Evolutionary conservation across 306 rosid genomes (phyloP).

Genomic region (Lupinus albus): DNA sequence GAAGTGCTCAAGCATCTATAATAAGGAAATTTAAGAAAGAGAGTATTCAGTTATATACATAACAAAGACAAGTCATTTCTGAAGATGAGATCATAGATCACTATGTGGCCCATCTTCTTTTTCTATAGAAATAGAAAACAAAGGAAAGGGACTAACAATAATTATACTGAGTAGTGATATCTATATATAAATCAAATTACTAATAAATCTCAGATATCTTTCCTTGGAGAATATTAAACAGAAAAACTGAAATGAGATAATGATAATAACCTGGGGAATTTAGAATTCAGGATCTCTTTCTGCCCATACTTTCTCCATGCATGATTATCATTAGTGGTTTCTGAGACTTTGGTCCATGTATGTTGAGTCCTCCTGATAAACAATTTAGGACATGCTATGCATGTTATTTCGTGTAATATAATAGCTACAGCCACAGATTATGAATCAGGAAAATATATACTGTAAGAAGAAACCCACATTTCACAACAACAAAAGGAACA

Average conservation of each 20-base stretch:
- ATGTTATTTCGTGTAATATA: conserved; percentile 16
- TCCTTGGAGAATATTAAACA: not conserved
- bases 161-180: not conserved
- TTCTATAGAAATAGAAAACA: not conserved
- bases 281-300: conserved; percentile 69
- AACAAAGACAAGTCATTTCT: not conserved
- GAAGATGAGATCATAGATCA: conserved; percentile 7
- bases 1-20: too few relatives aligned
- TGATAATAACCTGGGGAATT: conserved; percentile 70
- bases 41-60: too few relatives aligned
- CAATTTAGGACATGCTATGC: conserved; percentile 26
- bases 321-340: conserved; percentile 53
- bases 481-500: too few relatives aligned
- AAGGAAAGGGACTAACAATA: conserved; percentile 8
- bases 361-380: conserved; percentile 60
- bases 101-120: not conserved
- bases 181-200: not conserved
- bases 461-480: not conserved
- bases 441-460: not conserved
- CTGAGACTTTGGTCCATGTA: conserved; percentile 34
- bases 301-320: conserved; percentile 96
- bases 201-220: not conserved
- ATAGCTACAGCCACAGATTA: not conserved
- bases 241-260: not conserved
- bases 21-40: too few relatives aligned